Evolutionary conservation across 2,329 filamentous ascomycete species (phyloP), one percentile per base, ranked within the genome.

Genomic region (Curvularia spicifera): DNA sequence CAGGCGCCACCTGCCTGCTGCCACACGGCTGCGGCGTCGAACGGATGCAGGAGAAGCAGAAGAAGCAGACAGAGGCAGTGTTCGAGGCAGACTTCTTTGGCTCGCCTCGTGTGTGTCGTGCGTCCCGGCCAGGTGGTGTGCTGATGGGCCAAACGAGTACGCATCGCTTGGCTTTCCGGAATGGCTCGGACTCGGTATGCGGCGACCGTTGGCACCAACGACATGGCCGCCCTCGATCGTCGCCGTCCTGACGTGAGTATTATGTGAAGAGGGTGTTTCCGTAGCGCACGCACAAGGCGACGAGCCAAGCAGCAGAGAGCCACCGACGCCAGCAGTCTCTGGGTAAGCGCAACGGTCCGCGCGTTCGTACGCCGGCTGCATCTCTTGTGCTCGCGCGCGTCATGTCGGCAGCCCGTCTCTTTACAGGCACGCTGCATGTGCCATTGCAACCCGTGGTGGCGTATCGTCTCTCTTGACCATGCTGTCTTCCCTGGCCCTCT

Each of bases 291-390:
- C 46, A 35, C 10, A 49, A 5, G 57, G 51, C 47, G 20, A 52
- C 12, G 18, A 65, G 54, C 56, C 59, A 53, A 61, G 60, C 61
- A 62, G 66, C 48, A 67, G 69, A 65, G 57, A 60, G 61, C 39
- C 54, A 57, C 64, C 66, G 67, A 53, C 51, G 58, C 55, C 56
- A 51, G 45, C 60, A 51, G 52, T 40, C 57, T 31, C 54, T 56
- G 52, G 59, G 53, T 44, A 57, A 51, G 42, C 51, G 51, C 54
- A 47, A 54, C 56, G 46, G 51, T 53, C 51, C 62, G 57, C 57
- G 40, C 56, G 56, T 55, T 31, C 28, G 31, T 24, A 26, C 15
- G 24, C 43, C 26, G 43, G 50, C 42, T 59, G 59, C 49, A 33
- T 22, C 43, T 57, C 35, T 57, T 53, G 37, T 44, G 10, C 53